Base-by-base conservation (phyloP, 1,284 basidiomycete genomes). In the Heterobasidion irregulare region DNA sequence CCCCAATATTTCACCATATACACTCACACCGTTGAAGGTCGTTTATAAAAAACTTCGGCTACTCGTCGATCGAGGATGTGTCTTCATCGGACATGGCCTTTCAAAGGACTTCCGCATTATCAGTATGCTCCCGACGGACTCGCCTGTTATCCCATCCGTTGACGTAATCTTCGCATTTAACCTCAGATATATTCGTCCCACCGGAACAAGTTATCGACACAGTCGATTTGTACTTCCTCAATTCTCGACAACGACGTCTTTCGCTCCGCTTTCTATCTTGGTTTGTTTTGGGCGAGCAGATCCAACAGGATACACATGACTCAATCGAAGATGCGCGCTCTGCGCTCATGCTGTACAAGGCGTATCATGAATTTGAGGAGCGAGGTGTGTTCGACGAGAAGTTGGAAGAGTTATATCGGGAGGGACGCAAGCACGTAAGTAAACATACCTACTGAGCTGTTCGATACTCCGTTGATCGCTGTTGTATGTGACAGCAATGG, bases 41-140 rank as follows among this genome's bases (percentile, higher is more conserved):
- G 97, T 95, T 2, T 99, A 99, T 76, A 98, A 98, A 77, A 99
- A 99, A 68, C 75, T 99, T n/a, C 82, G 96, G 1, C 70, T 97
- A 41, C 77, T 99, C 2, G 94, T 99, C 8, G 96, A 99, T 66
- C 78, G 88, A 18, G 95, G 95, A 6, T 99, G 97, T 66, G 89
- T 95, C 59, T 99, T 99, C 65, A 91, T 99, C 55, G 97, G 97
- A 0, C 96, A 99, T 64, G 97, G 97, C 1, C 79, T 99, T n/a
- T 90, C 92, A n/a, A 98, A 98, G 68, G 97, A 99, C 70, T 98
- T 99, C 72, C 82, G 97, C 10, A 99, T 97, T 57, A 98, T 99
- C 73, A 99, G 94, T 95, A 62, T 66, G 92, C 36, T 36, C 13
- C 6, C 38, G 32, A 15, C 18, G 41, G 7, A 26, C 26, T 26